Evolutionary conservation across 192 early-diverging fungal genomes (phyloP).

Genomic region (Diversispora epigaea): DNA sequence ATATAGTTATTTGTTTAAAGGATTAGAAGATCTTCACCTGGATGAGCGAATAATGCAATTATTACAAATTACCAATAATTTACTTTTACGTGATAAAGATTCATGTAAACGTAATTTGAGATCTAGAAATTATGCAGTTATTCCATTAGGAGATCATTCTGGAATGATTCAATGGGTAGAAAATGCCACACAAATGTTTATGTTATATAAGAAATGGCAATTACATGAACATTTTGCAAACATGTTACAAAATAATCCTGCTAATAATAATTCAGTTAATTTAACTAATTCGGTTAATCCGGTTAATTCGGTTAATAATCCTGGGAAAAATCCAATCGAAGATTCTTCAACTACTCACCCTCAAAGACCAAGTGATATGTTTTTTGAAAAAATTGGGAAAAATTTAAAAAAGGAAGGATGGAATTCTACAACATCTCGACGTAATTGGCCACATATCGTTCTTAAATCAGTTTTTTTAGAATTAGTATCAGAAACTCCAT

Average conservation of each 20-base stretch:
- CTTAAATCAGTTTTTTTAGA: conserved; percentile 61
- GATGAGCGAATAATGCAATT: conserved; percentile 92
- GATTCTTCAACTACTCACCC: conserved; percentile 1
- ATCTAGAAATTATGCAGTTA: conserved; percentile 64
- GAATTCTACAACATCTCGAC: conserved; percentile 51
- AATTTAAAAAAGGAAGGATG: conserved; percentile 59
- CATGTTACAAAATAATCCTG: conserved; percentile 45
- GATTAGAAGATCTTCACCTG: conserved; percentile 87
- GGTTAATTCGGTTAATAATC: too few species aligned
- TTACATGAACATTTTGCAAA: conserved; percentile 62
- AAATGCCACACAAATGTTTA: conserved; percentile 74
- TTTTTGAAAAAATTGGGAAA: conserved; percentile 70
- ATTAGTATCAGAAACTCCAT: conserved; percentile 63
- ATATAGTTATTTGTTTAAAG: conserved; percentile 85
- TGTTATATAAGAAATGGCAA: conserved; percentile 77
- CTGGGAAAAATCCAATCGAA: too few species aligned
- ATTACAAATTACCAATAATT: conserved; percentile 57
- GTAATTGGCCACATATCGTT: conserved; percentile 68
- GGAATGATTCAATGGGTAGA: conserved; percentile 98
- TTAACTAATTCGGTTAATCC: too few species aligned
- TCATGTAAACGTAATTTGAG: conserved; percentile 37
- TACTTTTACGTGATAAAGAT: conserved; percentile 59
- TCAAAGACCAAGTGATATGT: conserved; percentile 65
- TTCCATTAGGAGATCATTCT: conserved; percentile 83
- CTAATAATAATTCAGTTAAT: background rate